These are phyloP conservation scores for Talaromyces pinophilus DNA, from an alignment of 2,329 filamentous ascomycete genomes.

Conservation along the genomic window DNA sequence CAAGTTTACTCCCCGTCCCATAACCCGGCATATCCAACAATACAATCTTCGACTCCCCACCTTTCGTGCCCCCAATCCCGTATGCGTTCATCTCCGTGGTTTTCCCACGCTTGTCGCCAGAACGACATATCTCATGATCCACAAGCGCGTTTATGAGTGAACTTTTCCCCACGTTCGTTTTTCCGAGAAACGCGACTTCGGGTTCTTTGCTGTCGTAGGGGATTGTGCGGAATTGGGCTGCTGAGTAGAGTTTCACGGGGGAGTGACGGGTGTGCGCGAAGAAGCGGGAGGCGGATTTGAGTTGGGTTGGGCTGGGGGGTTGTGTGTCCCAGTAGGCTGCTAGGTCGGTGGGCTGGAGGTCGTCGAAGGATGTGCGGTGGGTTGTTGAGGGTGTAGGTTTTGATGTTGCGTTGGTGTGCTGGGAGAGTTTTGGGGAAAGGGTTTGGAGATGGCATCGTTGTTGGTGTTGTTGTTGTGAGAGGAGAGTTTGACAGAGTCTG, in stretches of 20 bases:
- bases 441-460: constrained; percentile 10
- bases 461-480: constrained; percentile 7
- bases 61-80: constrained; percentile 56
- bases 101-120: constrained; percentile 61
- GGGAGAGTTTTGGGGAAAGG: neutral
- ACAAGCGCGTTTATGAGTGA: constrained; percentile 67
- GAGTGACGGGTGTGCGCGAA: constrained; percentile 50
- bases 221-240: constrained; percentile 61
- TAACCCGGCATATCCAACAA: constrained; percentile 74
- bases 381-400: neutral
- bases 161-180: constrained; percentile 71
- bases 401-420: neutral
- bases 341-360: constrained; percentile 36
- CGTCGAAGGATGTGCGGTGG: constrained; percentile 29
- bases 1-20: constrained; percentile 60
- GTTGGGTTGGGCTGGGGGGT: constrained; percentile 45
- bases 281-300: constrained; percentile 49
- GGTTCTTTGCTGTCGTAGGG: constrained; percentile 55
- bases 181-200: constrained; percentile 67
- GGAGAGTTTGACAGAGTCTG: neutral
- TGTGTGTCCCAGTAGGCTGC: constrained; percentile 56
- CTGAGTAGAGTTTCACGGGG: constrained; percentile 61
- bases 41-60: constrained; percentile 52
- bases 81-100: constrained; percentile 69
- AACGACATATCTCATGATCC: constrained; percentile 53